Percentiles rank a stretch among this genome's conserved stretches.
Conservation (phyloP, 2,329 filamentous ascomycete species). For the Kalaharituber pfeilii region DNA sequence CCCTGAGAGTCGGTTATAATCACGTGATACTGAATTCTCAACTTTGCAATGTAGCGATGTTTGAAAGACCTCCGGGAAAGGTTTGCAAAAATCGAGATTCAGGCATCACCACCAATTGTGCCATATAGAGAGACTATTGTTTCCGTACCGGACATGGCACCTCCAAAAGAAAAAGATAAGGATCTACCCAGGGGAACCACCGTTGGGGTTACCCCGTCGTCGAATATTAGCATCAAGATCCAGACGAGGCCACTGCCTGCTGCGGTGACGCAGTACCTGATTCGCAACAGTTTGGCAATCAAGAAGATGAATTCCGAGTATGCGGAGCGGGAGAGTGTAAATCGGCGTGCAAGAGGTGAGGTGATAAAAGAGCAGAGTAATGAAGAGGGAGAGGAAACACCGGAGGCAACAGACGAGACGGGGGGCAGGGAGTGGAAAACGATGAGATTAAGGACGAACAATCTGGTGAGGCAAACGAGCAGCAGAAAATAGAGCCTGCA, state of each 20-base stretch:
- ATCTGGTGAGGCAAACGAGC: too few relatives aligned
- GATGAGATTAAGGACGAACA: background rate
- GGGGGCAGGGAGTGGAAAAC: background rate
- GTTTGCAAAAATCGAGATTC: constrained; percentile 86
- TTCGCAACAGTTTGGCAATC: constrained; percentile 62
- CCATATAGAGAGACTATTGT: constrained; percentile 90
- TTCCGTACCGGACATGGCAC: constrained; percentile 74
- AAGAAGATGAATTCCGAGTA: constrained; percentile 61
- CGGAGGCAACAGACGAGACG: background rate
- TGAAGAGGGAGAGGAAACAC: background rate
- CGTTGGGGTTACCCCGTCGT: constrained; percentile 59
- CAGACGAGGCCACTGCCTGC: constrained; percentile 61
- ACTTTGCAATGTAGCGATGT: constrained; percentile 54
- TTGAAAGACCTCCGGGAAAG: constrained; percentile 82
- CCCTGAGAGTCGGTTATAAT: background rate
- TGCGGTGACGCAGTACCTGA: constrained; percentile 66
- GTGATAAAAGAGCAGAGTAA: background rate
- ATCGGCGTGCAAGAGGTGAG: constrained; percentile 48
- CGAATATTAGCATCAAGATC: constrained; percentile 62
- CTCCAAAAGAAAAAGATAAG: constrained; percentile 51
- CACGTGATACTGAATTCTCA: constrained; percentile 4
- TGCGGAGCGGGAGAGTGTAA: constrained; percentile 39
- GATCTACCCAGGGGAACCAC: constrained; percentile 72
- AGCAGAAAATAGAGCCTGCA: too few relatives aligned
- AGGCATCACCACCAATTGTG: constrained; percentile 84